Evolutionary conservation across 192 early-diverging fungal genomes (phyloP), one percentile per base, ranked within the genome.

Genomic region (Backusella liffmaniae): DNA sequence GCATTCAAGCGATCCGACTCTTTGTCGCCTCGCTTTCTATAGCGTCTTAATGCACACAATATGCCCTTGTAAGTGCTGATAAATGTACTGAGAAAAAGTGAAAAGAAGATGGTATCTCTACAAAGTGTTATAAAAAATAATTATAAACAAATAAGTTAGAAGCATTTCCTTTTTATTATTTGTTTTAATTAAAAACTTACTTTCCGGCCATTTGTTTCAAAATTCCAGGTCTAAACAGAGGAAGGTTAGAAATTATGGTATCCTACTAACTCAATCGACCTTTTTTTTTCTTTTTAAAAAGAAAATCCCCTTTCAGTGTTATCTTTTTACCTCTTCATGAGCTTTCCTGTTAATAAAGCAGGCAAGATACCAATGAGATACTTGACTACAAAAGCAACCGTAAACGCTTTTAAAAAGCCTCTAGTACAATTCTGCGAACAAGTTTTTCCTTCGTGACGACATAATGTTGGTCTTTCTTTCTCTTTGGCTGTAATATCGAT

Each of bases 341-440:
- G 73, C 67, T 86, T 84, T 4, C 91, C 85, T 9, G 87, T 86
- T 8, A 93, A 39, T 13, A 88, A 30, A 16, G 87, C 79, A 4
- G 90, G 88, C 15, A 85, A 70, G 9, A 87, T 73, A 49, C 84
- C 86, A 37, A 93, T 79, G 16, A 84, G 75, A 79, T 85, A 89
- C 73, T 93, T 93, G 67, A 90, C 79, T 12, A 76, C 77, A 67
- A 85, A 93, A 21, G 85, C 88, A 65, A 91, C 86, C 16, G 80
- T 65, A 75, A 89, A 91, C 0, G 92, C 84, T 70, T 90, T 91
- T 74, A 89, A 70, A 70, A 90, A 90, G 0, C 90, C 92, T 44
- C 92, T 86, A 15, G 86, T 83, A 32, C 86, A 79, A 73, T 93
- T 91, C 78, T 93, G 90, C 3, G 80, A 59, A 46, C 92, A 93